Percentiles rank a stretch among this genome's conserved stretches.
Conservation (phyloP, 1,284 basidiomycete genomes). For the Macrocystidia cucumis region DNA sequence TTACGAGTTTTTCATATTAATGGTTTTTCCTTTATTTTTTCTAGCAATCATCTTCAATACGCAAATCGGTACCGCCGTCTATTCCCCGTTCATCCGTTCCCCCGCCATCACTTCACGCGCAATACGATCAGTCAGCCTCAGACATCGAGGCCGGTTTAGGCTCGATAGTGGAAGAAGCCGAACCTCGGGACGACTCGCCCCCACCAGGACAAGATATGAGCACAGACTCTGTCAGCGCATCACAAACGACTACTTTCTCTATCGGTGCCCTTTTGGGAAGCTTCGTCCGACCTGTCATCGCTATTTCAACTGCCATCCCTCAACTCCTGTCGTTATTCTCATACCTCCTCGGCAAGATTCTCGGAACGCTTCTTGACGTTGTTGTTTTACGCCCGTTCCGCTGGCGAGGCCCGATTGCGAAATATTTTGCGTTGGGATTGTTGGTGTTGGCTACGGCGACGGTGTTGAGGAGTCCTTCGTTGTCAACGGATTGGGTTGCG, state of each 20-base stretch:
- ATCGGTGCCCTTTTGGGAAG: slow-evolving; percentile 29
- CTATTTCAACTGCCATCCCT: slow-evolving; percentile 17
- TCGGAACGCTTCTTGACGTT: slow-evolving; percentile 37
- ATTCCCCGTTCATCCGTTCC: slow-evolving; percentile 20
- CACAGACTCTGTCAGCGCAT: slow-evolving; percentile 11
- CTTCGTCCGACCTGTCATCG: slow-evolving; percentile 17
- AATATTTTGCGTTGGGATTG: no score
- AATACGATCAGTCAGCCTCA: slow-evolving; percentile 38
- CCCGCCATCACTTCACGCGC: slow-evolving; percentile 17
- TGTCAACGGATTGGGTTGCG: slow-evolving; percentile 20
- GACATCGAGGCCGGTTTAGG: slow-evolving; percentile 42
- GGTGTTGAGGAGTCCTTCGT: no score
- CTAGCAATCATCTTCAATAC: slow-evolving; percentile 27
- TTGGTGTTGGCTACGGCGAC: no score
- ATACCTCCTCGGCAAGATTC: slow-evolving; percentile 31
- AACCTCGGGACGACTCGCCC: slow-evolving; percentile 23
- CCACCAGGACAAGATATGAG: no score
- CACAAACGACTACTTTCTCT: slow-evolving; percentile 21
- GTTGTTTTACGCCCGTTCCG: slow-evolving; percentile 36
- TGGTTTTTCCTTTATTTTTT: slow-evolving; percentile 8
- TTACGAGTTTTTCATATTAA: slow-evolving; percentile 5
- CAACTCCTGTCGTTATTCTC: slow-evolving; percentile 26
- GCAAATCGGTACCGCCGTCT: slow-evolving; percentile 19
- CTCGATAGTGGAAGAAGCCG: slow-evolving; percentile 54
- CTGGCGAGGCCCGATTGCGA: slow-evolving; percentile 22